These are phyloP conservation scores for Monotropa hypopitys DNA, from an alignment of 179 eudicot species.

Conservation along the genomic window DNA sequence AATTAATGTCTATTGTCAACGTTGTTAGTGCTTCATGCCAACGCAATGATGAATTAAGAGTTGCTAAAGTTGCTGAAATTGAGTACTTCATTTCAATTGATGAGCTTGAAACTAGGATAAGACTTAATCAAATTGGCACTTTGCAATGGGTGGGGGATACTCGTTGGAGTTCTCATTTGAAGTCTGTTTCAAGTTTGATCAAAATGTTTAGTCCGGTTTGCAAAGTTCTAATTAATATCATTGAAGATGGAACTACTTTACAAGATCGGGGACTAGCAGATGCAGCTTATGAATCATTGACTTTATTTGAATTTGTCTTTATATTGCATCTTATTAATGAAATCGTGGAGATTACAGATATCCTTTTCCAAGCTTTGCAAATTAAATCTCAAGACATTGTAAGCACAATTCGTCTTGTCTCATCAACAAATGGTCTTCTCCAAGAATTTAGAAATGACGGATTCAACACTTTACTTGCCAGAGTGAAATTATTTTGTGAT, in stretches of 20 bases:
- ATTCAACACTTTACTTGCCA: neutral
- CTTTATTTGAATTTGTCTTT: neutral
- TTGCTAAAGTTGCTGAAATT: neutral
- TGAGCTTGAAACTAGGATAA: neutral
- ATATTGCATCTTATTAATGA: neutral
- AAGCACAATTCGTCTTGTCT: neutral
- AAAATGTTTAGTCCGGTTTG: too few species aligned
- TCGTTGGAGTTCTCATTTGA: too few species aligned
- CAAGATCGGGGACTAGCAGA: too few species aligned
- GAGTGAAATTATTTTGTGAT: constrained; percentile 2
- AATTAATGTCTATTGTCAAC: neutral
- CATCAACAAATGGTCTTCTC: neutral
- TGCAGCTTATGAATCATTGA: neutral
- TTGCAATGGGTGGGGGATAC: too few species aligned
- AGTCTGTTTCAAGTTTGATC: too few species aligned
- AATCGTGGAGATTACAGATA: neutral
- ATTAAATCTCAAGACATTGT: neutral
- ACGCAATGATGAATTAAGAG: neutral
- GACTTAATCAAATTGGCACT: neutral
- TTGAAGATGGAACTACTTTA: neutral
- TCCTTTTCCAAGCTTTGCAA: neutral
- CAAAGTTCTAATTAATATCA: neutral
- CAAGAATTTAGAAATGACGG: neutral
- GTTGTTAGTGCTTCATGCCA: neutral
- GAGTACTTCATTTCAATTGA: neutral